A percentile compares a stretch with the other conserved stretches of the same genome.
Conservation (phyloP, 768 basidiomycete genomes). For the Mycena crocata region DNA sequence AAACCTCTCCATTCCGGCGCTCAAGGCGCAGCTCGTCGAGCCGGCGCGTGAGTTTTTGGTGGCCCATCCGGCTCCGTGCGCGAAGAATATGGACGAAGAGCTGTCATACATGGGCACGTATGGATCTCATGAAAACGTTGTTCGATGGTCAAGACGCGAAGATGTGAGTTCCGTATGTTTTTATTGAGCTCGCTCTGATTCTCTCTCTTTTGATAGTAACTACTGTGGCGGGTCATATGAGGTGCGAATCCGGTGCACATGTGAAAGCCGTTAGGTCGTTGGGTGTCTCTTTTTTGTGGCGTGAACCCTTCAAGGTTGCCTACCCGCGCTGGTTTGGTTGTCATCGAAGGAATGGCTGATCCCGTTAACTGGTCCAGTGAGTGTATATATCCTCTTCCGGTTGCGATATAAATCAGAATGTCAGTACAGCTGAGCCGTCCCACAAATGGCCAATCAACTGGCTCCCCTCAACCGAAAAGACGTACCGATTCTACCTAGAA, state of each 20-base stretch:
- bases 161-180: constrained; percentile 28
- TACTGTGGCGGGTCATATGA: too few species aligned
- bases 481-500: constrained; percentile 36
- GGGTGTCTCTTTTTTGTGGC: background rate
- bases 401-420: background rate
- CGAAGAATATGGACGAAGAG: constrained; percentile 37
- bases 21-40: constrained; percentile 29
- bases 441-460: constrained; percentile 39
- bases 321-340: constrained; percentile 32
- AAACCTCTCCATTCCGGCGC: constrained; percentile 23
- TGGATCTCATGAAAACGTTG: constrained; percentile 36
- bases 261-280: too few species aligned
- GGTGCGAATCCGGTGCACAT: too few species aligned
- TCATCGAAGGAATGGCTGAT: constrained; percentile 39
- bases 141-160: constrained; percentile 36
- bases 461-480: constrained; percentile 36
- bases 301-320: constrained; percentile 31
- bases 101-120: constrained; percentile 39
- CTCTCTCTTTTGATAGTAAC: too few species aligned
- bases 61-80: constrained; percentile 33
- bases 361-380: constrained; percentile 38
- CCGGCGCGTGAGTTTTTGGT: constrained; percentile 36
- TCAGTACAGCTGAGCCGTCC: constrained; percentile 34
- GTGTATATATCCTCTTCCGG: background rate
- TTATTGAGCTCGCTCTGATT: too few species aligned